Conservation (phyloP, 208 protist genomes). For the Strigomonas galati region DNA sequence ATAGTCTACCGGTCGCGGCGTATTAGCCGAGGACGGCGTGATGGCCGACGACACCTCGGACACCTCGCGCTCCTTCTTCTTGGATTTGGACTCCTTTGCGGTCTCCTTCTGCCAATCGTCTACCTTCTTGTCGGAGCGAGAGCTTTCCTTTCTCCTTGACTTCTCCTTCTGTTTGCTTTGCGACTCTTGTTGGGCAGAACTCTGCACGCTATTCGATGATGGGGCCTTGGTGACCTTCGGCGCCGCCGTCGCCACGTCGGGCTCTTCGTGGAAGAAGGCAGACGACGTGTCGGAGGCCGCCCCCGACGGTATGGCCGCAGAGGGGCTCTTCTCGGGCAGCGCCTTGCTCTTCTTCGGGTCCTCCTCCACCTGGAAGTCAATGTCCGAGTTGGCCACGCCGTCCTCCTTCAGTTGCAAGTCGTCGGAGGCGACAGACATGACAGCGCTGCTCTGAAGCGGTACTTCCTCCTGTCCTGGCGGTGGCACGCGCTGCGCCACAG, state of each 20-base stretch:
- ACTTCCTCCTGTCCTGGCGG: no score
- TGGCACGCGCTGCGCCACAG: no score
- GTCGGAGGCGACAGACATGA: background rate
- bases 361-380: conserved; percentile 16
- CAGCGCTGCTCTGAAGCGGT: background rate
- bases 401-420: background rate
- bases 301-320: background rate
- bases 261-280: conserved; percentile 27
- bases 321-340: background rate
- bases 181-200: conserved; percentile 11
- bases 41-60: no score
- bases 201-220: conserved; percentile 12
- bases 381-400: background rate
- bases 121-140: background rate
- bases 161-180: conserved; percentile 6
- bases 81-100: background rate
- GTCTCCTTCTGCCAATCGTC: background rate
- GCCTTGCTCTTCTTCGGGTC: background rate
- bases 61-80: no score
- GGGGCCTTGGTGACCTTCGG: conserved; percentile 10
- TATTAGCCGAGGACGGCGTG: background rate
- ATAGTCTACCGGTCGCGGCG: conserved; percentile 14
- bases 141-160: background rate
- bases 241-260: conserved; percentile 25
- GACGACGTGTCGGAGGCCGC: conserved; percentile 14